phyloP scores from a whole-genome alignment of 2,329 filamentous ascomycete species.

The Graphiopsis chlorocephala region DNA sequence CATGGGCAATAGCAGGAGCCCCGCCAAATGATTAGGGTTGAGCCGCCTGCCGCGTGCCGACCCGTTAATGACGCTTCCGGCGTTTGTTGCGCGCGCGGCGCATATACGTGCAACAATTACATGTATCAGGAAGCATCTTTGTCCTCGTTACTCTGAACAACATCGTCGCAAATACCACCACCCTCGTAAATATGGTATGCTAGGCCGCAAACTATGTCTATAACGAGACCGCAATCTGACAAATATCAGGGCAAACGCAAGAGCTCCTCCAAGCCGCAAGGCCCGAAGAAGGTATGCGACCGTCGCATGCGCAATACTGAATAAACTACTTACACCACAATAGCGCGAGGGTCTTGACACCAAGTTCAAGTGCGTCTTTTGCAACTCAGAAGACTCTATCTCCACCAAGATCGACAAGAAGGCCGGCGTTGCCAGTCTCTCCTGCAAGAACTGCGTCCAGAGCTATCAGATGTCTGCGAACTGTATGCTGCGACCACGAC shows the following conservation, averaged over 20 bases:
- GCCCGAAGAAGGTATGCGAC: constrained; percentile 70
- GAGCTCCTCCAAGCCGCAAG: constrained; percentile 76
- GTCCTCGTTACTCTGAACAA: neutral
- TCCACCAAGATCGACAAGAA: constrained; percentile 93
- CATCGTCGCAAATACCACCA: neutral
- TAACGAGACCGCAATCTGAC: neutral
- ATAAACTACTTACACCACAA: neutral
- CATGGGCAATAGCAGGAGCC: neutral
- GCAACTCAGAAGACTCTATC: constrained; percentile 94
- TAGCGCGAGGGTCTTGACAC: constrained; percentile 67
- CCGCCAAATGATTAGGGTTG: neutral
- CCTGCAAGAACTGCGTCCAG: constrained; percentile 91
- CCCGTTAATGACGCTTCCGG: neutral
- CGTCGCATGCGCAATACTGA: neutral
- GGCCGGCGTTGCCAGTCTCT: constrained; percentile 75
- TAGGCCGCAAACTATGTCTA: too few relatives aligned
- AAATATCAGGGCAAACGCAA: constrained; percentile 79
- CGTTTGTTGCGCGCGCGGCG: neutral
- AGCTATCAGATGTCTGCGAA: constrained; percentile 91
- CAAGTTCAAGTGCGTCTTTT: constrained; percentile 95
- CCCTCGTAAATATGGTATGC: constrained; percentile 4
- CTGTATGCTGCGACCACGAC: constrained; percentile 18
- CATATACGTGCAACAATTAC: constrained; percentile 3
- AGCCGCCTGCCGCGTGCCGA: neutral
- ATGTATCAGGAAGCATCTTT: neutral